Percentiles rank a stretch among this genome's conserved stretches.
Conservation (phyloP, 148 eudicot species). For the Silene uniflora region DNA sequence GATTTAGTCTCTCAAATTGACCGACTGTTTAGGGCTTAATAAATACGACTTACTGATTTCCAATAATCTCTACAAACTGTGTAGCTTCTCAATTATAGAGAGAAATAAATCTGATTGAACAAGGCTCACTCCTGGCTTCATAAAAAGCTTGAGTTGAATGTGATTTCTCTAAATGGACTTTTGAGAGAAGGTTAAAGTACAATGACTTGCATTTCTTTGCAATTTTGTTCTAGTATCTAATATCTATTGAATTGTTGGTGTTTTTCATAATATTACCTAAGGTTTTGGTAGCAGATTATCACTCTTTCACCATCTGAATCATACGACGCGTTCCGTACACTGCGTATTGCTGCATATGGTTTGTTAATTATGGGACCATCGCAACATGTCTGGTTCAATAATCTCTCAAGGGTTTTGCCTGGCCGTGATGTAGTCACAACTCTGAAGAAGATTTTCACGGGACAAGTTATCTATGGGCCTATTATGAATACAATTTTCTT, state of each 20-base stretch:
- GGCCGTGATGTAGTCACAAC: slow-evolving; percentile 47
- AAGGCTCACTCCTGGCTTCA: background rate
- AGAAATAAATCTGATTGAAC: too few relatives aligned
- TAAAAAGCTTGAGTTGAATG: background rate
- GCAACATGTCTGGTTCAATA: slow-evolving; percentile 75
- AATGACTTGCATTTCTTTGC: background rate
- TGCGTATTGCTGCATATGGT: slow-evolving; percentile 60
- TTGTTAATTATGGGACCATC: slow-evolving; percentile 63
- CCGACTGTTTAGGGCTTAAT: too few relatives aligned
- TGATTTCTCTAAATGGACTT: background rate
- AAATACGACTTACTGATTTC: too few relatives aligned
- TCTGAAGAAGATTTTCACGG: slow-evolving; percentile 52
- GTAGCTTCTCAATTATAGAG: too few relatives aligned
- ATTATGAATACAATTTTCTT: slow-evolving; percentile 53
- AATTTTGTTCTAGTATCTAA: background rate
- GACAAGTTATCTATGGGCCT: slow-evolving; percentile 67
- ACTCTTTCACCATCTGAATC: slow-evolving; percentile 47
- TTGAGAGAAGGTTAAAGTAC: background rate
- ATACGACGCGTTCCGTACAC: slow-evolving; percentile 46
- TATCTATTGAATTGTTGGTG: background rate
- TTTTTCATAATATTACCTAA: background rate
- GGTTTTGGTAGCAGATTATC: slow-evolving; percentile 40
- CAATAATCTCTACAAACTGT: too few relatives aligned
- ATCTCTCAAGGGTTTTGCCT: slow-evolving; percentile 51
- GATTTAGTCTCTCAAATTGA: too few relatives aligned